Evolutionary conservation across 192 early-diverging fungal species (phyloP).

Genomic region (Linnemannia exigua): DNA sequence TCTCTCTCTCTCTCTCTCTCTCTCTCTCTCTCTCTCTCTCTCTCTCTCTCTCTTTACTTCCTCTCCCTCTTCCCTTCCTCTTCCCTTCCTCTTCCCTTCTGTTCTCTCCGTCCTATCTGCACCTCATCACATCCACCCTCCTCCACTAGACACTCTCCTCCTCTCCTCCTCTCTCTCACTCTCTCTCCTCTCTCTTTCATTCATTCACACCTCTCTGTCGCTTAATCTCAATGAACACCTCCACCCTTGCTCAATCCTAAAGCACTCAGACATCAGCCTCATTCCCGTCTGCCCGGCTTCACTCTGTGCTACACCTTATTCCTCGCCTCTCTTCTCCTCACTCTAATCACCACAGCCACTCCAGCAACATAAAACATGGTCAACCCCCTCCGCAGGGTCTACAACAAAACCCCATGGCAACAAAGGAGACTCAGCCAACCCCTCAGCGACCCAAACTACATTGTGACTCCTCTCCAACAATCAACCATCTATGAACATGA

Average conservation of each 20-base stretch:
- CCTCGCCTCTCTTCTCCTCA: neutral
- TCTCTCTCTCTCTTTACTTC: neutral
- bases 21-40: conserved; percentile 16
- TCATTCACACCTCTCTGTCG: too few relatives aligned
- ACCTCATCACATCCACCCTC: neutral
- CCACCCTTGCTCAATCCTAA: neutral
- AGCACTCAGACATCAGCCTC: neutral
- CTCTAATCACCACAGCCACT: neutral
- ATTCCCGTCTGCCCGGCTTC: neutral
- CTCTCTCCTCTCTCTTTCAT: neutral
- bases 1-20: conserved; percentile 12
- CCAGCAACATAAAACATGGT: conserved; percentile 28
- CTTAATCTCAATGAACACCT: neutral
- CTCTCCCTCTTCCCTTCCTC: neutral
- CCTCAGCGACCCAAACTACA: conserved; percentile 49
- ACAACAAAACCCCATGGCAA: conserved; percentile 52
- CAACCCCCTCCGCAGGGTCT: conserved; percentile 31
- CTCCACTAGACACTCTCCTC: neutral
- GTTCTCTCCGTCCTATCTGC: neutral
- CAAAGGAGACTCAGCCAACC: conserved; percentile 39
- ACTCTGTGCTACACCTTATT: neutral
- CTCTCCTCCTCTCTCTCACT: neutral
- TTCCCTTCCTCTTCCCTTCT: neutral
- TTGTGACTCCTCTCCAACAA: conserved; percentile 17
- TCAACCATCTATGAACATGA: conserved; percentile 15